These are phyloP conservation scores for Tetracladium setigerum DNA, from an alignment of 495 filamentous ascomycete species.

Conservation along the genomic window DNA sequence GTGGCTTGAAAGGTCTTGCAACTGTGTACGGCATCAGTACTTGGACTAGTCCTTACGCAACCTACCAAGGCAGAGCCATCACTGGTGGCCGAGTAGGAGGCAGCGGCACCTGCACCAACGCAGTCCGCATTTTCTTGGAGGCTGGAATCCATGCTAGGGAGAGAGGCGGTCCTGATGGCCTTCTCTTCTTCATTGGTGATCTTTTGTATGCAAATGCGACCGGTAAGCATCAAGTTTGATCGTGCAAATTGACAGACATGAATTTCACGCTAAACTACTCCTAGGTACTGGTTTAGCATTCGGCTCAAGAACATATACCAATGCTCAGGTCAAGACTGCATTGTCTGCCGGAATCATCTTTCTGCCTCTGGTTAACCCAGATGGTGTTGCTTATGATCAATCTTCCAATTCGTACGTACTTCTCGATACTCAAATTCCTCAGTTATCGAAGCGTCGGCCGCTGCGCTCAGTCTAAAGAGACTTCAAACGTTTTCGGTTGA, in stretches of 20 bases:
- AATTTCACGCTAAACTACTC: no score
- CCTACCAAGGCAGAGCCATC: constrained; percentile 23
- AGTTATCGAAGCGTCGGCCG: no score
- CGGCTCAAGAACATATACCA: constrained; percentile 30
- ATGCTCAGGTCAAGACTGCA: constrained; percentile 28
- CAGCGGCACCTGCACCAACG: constrained; percentile 9
- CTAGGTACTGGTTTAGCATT: constrained; percentile 26
- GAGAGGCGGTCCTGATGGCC: constrained; percentile 26
- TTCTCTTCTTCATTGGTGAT: constrained; percentile 31
- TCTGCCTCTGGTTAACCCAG: constrained; percentile 31
- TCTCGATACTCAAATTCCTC: no score
- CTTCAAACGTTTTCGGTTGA: no score
- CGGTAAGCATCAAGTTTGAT: not conserved
- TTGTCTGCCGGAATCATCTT: constrained; percentile 31
- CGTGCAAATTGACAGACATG: no score
- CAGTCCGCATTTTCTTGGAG: constrained; percentile 26
- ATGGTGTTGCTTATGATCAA: constrained; percentile 32
- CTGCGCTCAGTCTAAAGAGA: no score
- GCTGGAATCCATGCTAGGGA: constrained; percentile 30
- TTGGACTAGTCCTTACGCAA: constrained; percentile 26
- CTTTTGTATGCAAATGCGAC: constrained; percentile 29
- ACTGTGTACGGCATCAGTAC: constrained; percentile 22
- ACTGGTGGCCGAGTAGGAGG: constrained; percentile 22
- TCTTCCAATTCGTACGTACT: constrained; percentile 11
- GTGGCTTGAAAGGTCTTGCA: constrained; percentile 24